Base-by-base conservation (phyloP, 768 basidiomycete genomes). In the Tephrocybe rancida region DNA sequence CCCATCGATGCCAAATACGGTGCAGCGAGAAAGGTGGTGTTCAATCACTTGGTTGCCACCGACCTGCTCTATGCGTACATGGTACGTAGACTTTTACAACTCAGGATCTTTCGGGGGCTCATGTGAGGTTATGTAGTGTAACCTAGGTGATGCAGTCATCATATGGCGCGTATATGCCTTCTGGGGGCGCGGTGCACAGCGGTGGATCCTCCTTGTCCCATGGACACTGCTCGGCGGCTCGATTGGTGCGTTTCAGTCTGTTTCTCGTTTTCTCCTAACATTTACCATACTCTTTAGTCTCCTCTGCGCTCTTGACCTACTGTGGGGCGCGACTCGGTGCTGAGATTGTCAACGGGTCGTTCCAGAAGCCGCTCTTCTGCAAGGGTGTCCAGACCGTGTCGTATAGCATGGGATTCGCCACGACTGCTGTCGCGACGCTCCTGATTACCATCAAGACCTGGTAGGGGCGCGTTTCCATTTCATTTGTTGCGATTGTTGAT, bases 61-160 rank as follows among this genome's bases (percentile, higher is more conserved):
- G 53, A 54, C 27, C 30, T 54, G 10, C 14, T 54, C 13, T 54
- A 54, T 35, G 38, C 53, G 10, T 54, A 48, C n/a, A 54, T 54
- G 53, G 53, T 54, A 24, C 2, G 50, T 16, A n/a, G 34, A 29
- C 21, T 35, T 5, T 13, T 19, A 7, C 30, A 11, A 3, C 24
- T 6, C 11, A 24, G 3, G n/a, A 1, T 18, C 13, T 34, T 11
- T 37, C n/a, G 13, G 5, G 13, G 26, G 3, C 32, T 22, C 16
- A 42, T 43, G 44, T 21, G 11, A 11, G 22, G 8, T 5, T 7
- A 16, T 32, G 3, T 16, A 54, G 53, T 54, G 53, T 24, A 39
- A 42, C 35, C 39, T 54, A 3, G 53, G 53, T 1, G 53, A 54
- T 26, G 22, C 39, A n/a, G 34, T 54, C 39, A 43, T 54, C 19